Conservation (phyloP, 495 filamentous ascomycete species). For the Pyrenula aspistea region DNA sequence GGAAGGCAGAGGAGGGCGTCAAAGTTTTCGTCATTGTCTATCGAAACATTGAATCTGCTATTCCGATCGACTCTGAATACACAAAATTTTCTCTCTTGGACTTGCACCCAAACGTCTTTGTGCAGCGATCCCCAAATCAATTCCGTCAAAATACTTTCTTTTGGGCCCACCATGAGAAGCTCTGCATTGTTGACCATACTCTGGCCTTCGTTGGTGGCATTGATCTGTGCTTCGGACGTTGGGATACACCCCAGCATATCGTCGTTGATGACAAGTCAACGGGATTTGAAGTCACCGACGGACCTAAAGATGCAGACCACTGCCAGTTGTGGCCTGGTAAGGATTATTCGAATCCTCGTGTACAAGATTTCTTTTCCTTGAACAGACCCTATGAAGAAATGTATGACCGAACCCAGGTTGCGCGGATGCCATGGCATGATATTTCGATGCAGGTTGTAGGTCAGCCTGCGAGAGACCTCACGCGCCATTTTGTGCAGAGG, state of each 20-base stretch:
- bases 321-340: constrained; percentile 97
- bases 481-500: constrained; percentile 93
- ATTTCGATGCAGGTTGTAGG: constrained; percentile 98
- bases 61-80: constrained; percentile 98
- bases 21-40: constrained; percentile 99
- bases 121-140: constrained; percentile 92
- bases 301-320: constrained; percentile 79
- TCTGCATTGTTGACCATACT: constrained; percentile 91
- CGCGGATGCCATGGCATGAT: constrained; percentile 98
- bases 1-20: constrained; percentile 87
- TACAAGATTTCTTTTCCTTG: constrained; percentile 87
- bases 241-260: constrained; percentile 90
- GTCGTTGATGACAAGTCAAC: constrained; percentile 90
- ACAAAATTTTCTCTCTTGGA: constrained; percentile 96
- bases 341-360: constrained; percentile 94
- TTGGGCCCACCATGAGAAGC: constrained; percentile 97
- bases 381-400: constrained; percentile 97
- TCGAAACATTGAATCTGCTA: constrained; percentile 92
- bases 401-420: constrained; percentile 82
- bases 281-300: constrained; percentile 70
- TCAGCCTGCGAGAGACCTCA: constrained; percentile 88
- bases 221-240: constrained; percentile 93
- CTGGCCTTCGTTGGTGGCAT: constrained; percentile 94
- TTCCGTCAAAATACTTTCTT: constrained; percentile 99
- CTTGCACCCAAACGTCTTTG: constrained; percentile 89